These are phyloP conservation scores for Rubia yunnanensis DNA, from an alignment of 257 asterid species.

Conservation along the genomic window DNA sequence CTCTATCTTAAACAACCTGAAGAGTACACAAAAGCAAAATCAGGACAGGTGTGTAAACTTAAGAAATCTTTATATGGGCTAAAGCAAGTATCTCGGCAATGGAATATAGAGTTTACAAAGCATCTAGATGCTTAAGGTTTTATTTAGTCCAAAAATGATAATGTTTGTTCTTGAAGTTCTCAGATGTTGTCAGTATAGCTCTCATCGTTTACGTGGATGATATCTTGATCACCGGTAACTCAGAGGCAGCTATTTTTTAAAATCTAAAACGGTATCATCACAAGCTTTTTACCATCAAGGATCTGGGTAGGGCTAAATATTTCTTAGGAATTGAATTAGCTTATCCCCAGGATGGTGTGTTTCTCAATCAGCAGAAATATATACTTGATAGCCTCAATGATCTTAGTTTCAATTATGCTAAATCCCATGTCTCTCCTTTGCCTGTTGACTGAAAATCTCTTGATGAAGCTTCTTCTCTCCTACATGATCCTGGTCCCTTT, in stretches of 20 bases:
- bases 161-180: neutral
- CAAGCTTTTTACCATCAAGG: neutral
- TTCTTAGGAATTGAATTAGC: neutral
- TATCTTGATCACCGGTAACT: neutral
- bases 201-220: neutral
- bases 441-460: no score
- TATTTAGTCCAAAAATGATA: neutral
- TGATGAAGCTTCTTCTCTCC: neutral
- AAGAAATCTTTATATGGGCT: no score
- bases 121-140: neutral
- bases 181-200: no score
- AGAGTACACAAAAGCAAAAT: accelerated
- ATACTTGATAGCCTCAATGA: neutral
- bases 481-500: neutral
- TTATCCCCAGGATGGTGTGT: neutral
- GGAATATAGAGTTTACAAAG: neutral
- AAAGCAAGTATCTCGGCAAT: neutral
- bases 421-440: neutral
- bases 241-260: no score
- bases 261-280: neutral
- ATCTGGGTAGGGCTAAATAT: neutral
- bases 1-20: neutral
- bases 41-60: no score
- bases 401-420: neutral
- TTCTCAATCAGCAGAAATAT: neutral